These are phyloP conservation scores for Simplicillium aogashimaense DNA, from an alignment of 2,329 filamentous ascomycete species.

Conservation along the genomic window DNA sequence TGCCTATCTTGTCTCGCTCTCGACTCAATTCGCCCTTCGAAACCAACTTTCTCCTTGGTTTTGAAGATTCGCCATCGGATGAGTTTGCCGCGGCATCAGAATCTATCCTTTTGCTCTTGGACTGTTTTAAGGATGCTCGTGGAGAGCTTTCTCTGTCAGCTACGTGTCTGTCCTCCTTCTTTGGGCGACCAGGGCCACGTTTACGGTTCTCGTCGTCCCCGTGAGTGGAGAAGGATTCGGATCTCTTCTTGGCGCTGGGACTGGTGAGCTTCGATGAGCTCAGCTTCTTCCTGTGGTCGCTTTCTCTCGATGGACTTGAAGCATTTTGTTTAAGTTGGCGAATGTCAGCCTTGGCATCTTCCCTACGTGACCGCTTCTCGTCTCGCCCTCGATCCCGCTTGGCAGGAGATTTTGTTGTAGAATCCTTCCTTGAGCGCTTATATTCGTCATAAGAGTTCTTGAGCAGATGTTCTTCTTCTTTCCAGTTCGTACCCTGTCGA, in stretches of 20 bases:
- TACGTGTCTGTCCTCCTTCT: constrained; percentile 42
- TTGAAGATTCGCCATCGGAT: constrained; percentile 47
- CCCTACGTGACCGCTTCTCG: constrained; percentile 29
- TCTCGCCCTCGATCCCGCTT: constrained; percentile 31
- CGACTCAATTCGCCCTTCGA: constrained; percentile 53
- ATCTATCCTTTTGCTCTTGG: constrained; percentile 43
- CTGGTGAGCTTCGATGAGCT: constrained; percentile 25
- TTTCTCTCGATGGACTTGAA: constrained; percentile 38
- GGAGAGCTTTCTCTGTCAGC: constrained; percentile 47
- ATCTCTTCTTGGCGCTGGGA: constrained; percentile 38
- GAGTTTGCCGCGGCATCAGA: constrained; percentile 41
- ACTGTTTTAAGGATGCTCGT: constrained; percentile 32
- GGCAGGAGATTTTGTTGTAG: constrained; percentile 41
- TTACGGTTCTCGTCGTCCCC: constrained; percentile 39
- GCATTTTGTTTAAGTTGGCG: constrained; percentile 31
- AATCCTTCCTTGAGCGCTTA: constrained; percentile 40
- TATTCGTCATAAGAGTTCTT: constrained; percentile 65
- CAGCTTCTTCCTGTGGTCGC: constrained; percentile 33
- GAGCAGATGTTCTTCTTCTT: constrained; percentile 74
- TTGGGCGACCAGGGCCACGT: constrained; percentile 41
- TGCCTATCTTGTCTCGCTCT: constrained; percentile 43
- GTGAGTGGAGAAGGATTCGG: constrained; percentile 29
- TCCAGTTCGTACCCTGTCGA: constrained; percentile 78
- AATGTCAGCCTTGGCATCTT: constrained; percentile 34
- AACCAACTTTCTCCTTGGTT: constrained; percentile 52